Evolutionary conservation across 2,329 filamentous ascomycete species (phyloP).

Genomic region (Elsinoe perseae): DNA sequence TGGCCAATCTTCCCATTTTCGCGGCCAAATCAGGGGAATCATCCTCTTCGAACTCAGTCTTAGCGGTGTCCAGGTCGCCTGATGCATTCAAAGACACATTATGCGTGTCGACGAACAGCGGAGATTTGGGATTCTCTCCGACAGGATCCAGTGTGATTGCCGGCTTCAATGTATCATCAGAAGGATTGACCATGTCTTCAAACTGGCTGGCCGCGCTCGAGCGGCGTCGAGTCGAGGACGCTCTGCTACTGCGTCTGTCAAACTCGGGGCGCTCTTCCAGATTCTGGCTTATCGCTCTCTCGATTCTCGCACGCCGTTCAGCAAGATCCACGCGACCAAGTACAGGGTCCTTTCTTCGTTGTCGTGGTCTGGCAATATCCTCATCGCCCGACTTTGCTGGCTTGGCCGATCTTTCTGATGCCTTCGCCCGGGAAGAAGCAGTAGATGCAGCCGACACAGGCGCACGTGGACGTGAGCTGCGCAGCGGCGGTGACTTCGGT

Average conservation of each 20-base stretch:
- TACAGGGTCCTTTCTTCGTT: slow-evolving; percentile 46
- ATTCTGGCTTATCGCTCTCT: slow-evolving; percentile 78
- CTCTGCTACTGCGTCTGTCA: slow-evolving; percentile 41
- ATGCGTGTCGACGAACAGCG: slow-evolving; percentile 2
- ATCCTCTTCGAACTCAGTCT: slow-evolving; percentile 38
- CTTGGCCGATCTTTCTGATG: slow-evolving; percentile 47
- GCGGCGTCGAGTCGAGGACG: slow-evolving; percentile 1
- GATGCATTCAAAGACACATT: not conserved
- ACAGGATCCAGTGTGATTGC: slow-evolving; percentile 9
- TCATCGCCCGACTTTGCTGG: slow-evolving; percentile 17
- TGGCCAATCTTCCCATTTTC: not conserved
- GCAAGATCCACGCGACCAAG: slow-evolving; percentile 77
- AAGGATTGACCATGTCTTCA: not conserved
- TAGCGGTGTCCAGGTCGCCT: slow-evolving; percentile 29
- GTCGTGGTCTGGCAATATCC: not conserved
- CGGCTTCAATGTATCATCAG: not conserved
- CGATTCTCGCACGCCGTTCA: slow-evolving; percentile 70
- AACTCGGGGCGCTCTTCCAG: slow-evolving; percentile 54
- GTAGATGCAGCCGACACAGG: slow-evolving; percentile 68
- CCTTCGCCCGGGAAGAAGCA: slow-evolving; percentile 60
- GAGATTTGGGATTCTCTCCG: slow-evolving; percentile 10
- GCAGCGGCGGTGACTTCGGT: slow-evolving; percentile 68
- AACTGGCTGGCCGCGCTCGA: slow-evolving; percentile 4
- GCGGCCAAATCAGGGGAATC: slow-evolving; percentile 32
- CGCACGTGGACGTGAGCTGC: slow-evolving; percentile 74